These are phyloP conservation scores for Diaporthe destruens DNA, from an alignment of 2,329 filamentous ascomycete genomes.

Conservation along the genomic window DNA sequence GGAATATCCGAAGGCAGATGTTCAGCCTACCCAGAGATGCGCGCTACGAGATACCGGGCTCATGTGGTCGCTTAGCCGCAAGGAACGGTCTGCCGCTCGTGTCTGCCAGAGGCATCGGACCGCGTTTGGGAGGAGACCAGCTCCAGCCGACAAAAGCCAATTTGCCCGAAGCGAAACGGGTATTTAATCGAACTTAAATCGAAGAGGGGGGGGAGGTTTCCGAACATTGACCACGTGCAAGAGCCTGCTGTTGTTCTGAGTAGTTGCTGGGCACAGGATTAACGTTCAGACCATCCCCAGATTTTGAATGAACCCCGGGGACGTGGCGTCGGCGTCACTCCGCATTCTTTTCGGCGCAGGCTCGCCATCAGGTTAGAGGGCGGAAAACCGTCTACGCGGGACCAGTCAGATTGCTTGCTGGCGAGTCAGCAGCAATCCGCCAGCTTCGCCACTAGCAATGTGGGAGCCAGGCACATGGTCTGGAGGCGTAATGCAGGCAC, in stretches of 20 bases:
- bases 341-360: conserved; percentile 19
- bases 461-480: conserved; percentile 12
- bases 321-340: conserved; percentile 23
- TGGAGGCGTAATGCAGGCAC: conserved; percentile 1
- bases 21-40: neutral
- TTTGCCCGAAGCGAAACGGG: neutral
- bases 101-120: neutral
- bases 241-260: neutral
- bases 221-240: neutral
- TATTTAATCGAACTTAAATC: neutral
- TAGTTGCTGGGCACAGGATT: neutral
- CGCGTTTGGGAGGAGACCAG: conserved; percentile 1
- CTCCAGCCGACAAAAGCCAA: conserved; percentile 1
- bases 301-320: conserved; percentile 6
- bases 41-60: neutral
- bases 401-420: conserved; percentile 16
- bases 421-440: conserved; percentile 19
- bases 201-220: neutral
- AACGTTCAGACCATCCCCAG: conserved; percentile 23
- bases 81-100: neutral
- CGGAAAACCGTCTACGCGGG: conserved; percentile 1
- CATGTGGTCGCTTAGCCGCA: neutral
- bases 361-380: neutral
- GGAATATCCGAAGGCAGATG: neutral
- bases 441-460: conserved; percentile 4